Evolutionary conservation across 768 basidiomycete genomes (phyloP).

Genomic region (Pisolithus orientalis): DNA sequence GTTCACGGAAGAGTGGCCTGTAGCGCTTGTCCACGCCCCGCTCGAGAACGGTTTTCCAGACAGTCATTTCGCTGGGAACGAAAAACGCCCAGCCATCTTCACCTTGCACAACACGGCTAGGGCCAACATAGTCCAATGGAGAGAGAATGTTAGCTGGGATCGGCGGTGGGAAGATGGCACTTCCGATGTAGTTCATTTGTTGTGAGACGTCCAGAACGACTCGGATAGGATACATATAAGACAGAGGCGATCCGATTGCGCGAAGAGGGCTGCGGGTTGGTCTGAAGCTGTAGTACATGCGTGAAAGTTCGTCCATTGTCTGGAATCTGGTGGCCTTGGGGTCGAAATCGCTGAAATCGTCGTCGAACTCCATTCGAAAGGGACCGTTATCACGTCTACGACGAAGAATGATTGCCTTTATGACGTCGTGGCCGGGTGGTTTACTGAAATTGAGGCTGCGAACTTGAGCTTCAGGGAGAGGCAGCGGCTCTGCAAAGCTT

Average conservation of each 20-base stretch:
- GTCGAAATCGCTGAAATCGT: too few species aligned
- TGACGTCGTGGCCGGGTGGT: too few species aligned
- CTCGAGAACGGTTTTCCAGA: conserved; percentile 9
- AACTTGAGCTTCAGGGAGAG: too few species aligned
- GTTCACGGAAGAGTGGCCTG: conserved; percentile 1
- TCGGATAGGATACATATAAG: conserved; percentile 6
- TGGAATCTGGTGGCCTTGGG: too few species aligned
- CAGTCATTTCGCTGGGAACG: conserved; percentile 5
- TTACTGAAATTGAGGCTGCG: too few species aligned
- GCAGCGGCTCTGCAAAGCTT: too few species aligned
- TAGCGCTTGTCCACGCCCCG: conserved; percentile 10
- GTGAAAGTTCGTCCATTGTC: too few species aligned
- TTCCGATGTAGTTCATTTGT: conserved; percentile 1
- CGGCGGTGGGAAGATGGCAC: conserved; percentile 10
- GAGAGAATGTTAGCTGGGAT: conserved; percentile 18
- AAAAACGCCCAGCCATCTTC: conserved; percentile 5
- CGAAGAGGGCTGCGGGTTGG: too few species aligned
- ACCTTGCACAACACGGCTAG: background rate
- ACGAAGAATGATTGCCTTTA: too few species aligned
- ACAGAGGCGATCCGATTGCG: background rate
- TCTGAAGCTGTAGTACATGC: too few species aligned
- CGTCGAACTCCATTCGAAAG: too few species aligned
- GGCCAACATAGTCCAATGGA: conserved; percentile 9
- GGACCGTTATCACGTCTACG: too few species aligned
- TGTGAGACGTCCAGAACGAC: conserved; percentile 8